phyloP scores from a whole-genome alignment of 2,329 filamentous ascomycete species.

The Drechslerella coelobrocha region DNA sequence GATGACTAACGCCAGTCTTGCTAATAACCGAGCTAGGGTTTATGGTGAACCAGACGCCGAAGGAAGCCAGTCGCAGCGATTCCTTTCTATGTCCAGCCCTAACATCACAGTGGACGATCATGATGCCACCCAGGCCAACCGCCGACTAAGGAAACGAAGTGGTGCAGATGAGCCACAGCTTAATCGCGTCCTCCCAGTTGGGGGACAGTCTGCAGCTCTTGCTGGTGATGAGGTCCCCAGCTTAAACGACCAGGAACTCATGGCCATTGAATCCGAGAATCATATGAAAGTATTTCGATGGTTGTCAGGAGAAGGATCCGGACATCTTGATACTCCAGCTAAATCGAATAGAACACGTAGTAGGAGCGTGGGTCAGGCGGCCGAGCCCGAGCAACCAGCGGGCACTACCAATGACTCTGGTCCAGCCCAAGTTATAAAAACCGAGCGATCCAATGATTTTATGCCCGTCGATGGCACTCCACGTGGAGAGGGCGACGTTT shows the following conservation, averaged over 20 bases:
- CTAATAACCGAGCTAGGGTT: conserved; percentile 9
- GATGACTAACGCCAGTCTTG: conserved; percentile 37
- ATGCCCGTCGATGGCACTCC: conserved; percentile 40
- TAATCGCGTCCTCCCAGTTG: conserved; percentile 38
- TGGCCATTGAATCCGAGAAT: conserved; percentile 46
- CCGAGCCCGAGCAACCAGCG: not conserved
- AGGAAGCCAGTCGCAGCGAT: not conserved
- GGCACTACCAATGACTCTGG: conserved; percentile 1
- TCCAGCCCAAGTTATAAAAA: conserved; percentile 13
- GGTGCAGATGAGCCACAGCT: conserved; percentile 28
- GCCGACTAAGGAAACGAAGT: conserved; percentile 22
- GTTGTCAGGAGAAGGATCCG: conserved; percentile 45
- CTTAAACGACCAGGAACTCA: conserved; percentile 36
- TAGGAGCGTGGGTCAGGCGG: conserved; percentile 34
- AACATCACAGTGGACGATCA: conserved; percentile 49
- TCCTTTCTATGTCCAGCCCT: conserved; percentile 23
- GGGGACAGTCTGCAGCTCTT: conserved; percentile 5
- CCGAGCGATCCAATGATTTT: conserved; percentile 24
- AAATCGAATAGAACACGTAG: conserved; percentile 28
- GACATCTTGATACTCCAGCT: conserved; percentile 27
- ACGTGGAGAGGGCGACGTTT: conserved; percentile 43
- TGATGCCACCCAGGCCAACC: conserved; percentile 33
- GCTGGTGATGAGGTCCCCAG: conserved; percentile 45
- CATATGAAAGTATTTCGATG: conserved; percentile 47
- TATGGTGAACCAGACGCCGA: not conserved